Conservation (phyloP, 75 land plant species). For the Picea sitchensis region DNA sequence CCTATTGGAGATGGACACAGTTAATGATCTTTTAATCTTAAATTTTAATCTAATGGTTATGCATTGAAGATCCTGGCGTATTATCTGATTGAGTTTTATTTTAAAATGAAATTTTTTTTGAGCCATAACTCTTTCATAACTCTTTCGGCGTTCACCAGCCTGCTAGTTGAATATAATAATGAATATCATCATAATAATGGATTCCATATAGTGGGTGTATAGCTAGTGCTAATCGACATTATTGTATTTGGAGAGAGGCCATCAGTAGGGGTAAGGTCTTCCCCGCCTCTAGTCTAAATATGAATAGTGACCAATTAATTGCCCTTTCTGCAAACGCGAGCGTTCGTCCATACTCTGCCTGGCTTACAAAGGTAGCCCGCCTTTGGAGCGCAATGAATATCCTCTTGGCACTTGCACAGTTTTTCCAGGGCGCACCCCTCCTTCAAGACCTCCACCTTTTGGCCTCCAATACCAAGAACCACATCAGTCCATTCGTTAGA, state of each 20-base stretch:
- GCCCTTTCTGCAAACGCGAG: constrained; percentile 17
- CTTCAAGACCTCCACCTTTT: not conserved
- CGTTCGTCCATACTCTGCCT: constrained; percentile 13
- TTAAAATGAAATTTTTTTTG: too few relatives aligned
- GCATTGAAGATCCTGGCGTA: too few relatives aligned
- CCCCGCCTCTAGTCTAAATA: too few relatives aligned
- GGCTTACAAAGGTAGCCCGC: constrained; percentile 19
- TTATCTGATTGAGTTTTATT: too few relatives aligned
- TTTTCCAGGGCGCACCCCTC: constrained; percentile 32
- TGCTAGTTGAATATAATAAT: too few relatives aligned
- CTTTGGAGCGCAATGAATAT: constrained; percentile 23
- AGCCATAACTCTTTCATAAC: too few relatives aligned
- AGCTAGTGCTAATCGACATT: not conserved
- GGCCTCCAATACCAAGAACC: constrained; percentile 6
- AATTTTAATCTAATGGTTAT: too few relatives aligned
- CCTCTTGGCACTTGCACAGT: constrained; percentile 22
- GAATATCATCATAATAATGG: too few relatives aligned
- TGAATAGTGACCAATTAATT: not conserved
- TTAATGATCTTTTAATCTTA: too few relatives aligned
- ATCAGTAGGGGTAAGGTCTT: not conserved
- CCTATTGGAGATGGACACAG: too few relatives aligned
- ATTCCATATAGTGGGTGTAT: not conserved
- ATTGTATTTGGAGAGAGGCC: not conserved
- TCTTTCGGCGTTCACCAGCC: too few relatives aligned
- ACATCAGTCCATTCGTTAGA: constrained; percentile 31